phyloP scores from a whole-genome alignment of 345 rosid species.

The Kandelia obovata region DNA sequence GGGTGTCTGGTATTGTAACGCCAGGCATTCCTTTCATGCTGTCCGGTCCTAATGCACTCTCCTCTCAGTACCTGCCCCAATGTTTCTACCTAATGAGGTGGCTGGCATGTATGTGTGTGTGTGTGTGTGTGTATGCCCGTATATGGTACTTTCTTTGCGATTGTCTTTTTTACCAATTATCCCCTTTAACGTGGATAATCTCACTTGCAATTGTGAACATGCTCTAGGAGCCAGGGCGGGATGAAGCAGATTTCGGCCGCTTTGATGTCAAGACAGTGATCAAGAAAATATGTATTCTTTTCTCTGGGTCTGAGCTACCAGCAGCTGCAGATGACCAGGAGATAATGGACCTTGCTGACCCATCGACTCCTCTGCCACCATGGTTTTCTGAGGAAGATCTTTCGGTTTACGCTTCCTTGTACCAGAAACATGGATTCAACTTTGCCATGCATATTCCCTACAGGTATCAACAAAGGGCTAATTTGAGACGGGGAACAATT shows the following conservation, averaged over 20 bases:
- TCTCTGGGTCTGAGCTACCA: conserved; percentile 34
- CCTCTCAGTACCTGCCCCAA: conserved; percentile 19
- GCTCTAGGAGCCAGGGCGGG: conserved; percentile 39
- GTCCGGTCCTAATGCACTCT: conserved; percentile 19
- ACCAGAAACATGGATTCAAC: conserved; percentile 44
- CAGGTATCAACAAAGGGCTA: conserved; percentile 23
- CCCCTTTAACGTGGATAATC: neutral
- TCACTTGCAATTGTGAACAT: neutral
- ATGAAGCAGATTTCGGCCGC: conserved; percentile 48
- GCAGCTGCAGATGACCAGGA: conserved; percentile 39
- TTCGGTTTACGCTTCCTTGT: conserved; percentile 35
- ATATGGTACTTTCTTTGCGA: too few relatives aligned
- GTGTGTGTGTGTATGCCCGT: too few relatives aligned
- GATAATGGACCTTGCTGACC: conserved; percentile 50
- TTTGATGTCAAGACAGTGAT: conserved; percentile 44
- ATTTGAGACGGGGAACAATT: too few relatives aligned
- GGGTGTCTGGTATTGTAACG: conserved; percentile 32
- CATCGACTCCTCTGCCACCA: conserved; percentile 41
- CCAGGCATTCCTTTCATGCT: conserved; percentile 37
- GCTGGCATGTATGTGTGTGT: conserved; percentile 20
- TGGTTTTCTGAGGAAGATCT: conserved; percentile 52
- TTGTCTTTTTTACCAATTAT: neutral
- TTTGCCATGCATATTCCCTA: conserved; percentile 44
- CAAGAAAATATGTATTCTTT: conserved; percentile 43
- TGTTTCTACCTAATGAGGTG: conserved; percentile 33